These are phyloP conservation scores for Amylostereum areolatum DNA, from an alignment of 1,284 basidiomycete genomes.

Conservation along the genomic window DNA sequence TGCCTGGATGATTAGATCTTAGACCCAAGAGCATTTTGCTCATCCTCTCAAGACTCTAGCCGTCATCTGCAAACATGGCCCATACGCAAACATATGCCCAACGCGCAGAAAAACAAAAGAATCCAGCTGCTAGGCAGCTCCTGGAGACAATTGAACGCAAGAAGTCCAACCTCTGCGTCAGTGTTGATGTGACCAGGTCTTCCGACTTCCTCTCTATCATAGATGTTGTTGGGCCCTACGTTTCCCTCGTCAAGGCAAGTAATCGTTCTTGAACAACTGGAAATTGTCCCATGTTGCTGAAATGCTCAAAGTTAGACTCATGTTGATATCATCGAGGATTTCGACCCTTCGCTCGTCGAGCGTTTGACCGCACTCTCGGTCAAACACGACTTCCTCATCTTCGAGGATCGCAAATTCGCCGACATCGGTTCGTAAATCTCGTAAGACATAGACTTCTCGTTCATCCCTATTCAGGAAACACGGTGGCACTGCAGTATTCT, in stretches of 20 bases:
- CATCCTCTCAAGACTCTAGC: neutral
- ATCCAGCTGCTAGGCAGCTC: constrained; percentile 72
- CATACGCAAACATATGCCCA: constrained; percentile 54
- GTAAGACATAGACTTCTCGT: neutral
- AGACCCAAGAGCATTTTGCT: too few relatives aligned
- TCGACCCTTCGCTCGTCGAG: constrained; percentile 69
- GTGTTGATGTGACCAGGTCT: constrained; percentile 88
- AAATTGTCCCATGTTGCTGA: too few relatives aligned
- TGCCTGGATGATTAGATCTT: too few relatives aligned
- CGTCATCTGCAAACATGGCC: constrained; percentile 28
- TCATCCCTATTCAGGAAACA: constrained; percentile 67
- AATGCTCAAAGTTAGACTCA: constrained; percentile 67
- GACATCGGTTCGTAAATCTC: constrained; percentile 78
- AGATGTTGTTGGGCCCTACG: constrained; percentile 81
- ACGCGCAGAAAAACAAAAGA: constrained; percentile 57
- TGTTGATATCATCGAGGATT: constrained; percentile 94
- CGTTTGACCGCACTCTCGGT: constrained; percentile 67
- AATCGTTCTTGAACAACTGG: constrained; percentile 3
- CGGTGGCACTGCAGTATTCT: constrained; percentile 92
- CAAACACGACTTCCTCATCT: constrained; percentile 93
- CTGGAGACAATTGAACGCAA: constrained; percentile 87
- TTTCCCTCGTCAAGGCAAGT: constrained; percentile 91
- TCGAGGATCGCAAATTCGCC: constrained; percentile 98
- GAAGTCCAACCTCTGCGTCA: constrained; percentile 89
- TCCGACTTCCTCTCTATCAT: constrained; percentile 83